A percentile compares a stretch with the other conserved stretches of the same genome.
phyloP scores from a whole-genome alignment of 2,329 filamentous ascomycete genomes.

The Beauveria sp. region DNA sequence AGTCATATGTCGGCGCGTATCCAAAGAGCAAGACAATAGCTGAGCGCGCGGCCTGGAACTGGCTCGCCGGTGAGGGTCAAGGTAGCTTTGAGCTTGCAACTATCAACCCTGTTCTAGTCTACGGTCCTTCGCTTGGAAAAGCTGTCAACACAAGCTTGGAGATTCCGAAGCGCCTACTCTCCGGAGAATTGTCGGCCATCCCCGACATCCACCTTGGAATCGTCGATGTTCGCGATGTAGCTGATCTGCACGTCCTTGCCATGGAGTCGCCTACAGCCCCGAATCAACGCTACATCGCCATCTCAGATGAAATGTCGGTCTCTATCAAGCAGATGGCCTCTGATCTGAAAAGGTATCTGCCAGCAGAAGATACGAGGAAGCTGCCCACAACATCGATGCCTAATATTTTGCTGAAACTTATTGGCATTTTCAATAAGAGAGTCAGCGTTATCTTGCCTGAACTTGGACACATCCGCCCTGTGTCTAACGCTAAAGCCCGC shows the following conservation, averaged over 20 bases:
- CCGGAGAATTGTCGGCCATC: conserved; percentile 15
- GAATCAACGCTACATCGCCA: background rate
- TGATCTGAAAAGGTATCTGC: background rate
- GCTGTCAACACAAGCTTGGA: conserved; percentile 10
- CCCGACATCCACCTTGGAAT: conserved; percentile 18
- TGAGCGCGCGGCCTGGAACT: conserved; percentile 15
- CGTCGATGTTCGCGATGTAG: conserved; percentile 19
- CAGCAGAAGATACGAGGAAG: background rate
- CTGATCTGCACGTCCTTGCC: background rate
- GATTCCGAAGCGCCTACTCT: conserved; percentile 17
- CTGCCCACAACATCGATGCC: background rate
- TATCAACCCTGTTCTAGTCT: conserved; percentile 13
- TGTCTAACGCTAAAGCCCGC: background rate
- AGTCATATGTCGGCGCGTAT: too few relatives aligned
- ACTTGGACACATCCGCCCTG: background rate
- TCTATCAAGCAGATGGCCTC: background rate
- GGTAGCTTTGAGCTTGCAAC: conserved; percentile 5
- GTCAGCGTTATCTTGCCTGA: background rate
- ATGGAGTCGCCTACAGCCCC: background rate
- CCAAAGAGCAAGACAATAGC: background rate
- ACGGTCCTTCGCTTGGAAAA: conserved; percentile 12
- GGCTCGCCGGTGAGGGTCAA: background rate
- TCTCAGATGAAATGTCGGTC: background rate
- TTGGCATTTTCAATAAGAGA: background rate
- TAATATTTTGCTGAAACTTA: background rate